Evolutionary conservation across 2,329 filamentous ascomycete species (phyloP).

Genomic region (Trichoderma gracile): DNA sequence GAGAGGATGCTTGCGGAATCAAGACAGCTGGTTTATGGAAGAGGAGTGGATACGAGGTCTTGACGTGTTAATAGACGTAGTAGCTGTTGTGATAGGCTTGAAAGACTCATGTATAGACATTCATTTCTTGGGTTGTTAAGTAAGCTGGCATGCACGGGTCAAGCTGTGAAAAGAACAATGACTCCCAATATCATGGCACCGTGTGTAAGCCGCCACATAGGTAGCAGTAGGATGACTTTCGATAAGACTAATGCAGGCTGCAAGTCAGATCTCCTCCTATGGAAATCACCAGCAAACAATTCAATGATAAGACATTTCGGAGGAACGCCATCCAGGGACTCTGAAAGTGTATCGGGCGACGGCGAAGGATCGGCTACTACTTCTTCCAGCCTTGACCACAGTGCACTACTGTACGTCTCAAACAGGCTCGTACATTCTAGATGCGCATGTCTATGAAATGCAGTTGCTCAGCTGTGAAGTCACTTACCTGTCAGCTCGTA

Average conservation of each 20-base stretch:
- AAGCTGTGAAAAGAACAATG: neutral
- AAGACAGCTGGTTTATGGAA: neutral
- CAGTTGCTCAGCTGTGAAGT: neutral
- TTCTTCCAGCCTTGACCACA: neutral
- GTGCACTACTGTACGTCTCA: neutral
- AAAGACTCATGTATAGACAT: neutral
- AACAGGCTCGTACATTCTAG: neutral
- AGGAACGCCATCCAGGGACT: neutral
- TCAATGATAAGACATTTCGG: neutral
- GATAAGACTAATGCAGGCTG: neutral
- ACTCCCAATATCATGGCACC: neutral
- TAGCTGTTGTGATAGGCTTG: neutral
- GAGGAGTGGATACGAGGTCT: neutral
- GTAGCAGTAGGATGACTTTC: too few species aligned
- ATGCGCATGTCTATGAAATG: neutral
- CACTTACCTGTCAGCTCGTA: neutral
- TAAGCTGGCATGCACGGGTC: neutral
- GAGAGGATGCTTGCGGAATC: neutral
- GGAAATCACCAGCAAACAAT: neutral
- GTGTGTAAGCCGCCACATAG: neutral
- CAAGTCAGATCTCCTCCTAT: neutral
- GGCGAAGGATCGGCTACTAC: neutral
- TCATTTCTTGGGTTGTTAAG: neutral
- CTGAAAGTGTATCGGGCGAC: neutral
- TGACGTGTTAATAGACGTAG: neutral